A percentile compares a stretch with the other conserved stretches of the same genome.
Evolutionary conservation across 2,329 filamentous ascomycete species (phyloP).

Genomic region (Talaromyces sp.): DNA sequence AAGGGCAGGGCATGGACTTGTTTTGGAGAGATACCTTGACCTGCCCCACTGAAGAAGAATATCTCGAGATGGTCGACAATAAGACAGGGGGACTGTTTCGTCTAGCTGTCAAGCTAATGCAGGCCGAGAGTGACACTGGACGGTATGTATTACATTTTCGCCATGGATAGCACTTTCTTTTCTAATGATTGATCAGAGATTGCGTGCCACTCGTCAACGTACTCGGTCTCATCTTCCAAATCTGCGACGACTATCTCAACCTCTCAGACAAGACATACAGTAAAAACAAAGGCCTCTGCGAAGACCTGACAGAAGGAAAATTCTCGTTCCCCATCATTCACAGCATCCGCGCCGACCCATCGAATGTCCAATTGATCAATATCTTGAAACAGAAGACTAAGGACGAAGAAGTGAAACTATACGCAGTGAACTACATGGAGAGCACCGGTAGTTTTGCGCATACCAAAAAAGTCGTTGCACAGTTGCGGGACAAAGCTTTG

Average conservation of each 20-base stretch:
- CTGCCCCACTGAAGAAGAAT: conserved; percentile 45
- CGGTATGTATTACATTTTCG: conserved; percentile 18
- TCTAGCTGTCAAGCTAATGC: conserved; percentile 44
- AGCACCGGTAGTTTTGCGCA: conserved; percentile 85
- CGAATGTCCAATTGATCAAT: conserved; percentile 69
- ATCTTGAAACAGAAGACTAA: conserved; percentile 86
- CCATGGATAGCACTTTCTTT: not conserved
- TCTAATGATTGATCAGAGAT: conserved; percentile 23
- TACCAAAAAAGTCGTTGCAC: conserved; percentile 61
- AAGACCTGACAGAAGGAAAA: conserved; percentile 95
- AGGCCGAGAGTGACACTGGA: conserved; percentile 35
- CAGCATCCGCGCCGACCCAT: conserved; percentile 65
- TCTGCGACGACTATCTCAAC: conserved; percentile 77
- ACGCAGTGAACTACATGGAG: conserved; percentile 89
- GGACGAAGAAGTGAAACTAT: conserved; percentile 82
- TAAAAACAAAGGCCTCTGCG: conserved; percentile 86
- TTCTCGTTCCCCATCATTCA: conserved; percentile 96
- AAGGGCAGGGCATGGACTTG: conserved; percentile 46
- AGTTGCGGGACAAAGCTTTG: conserved; percentile 60
- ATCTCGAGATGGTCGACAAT: conserved; percentile 46
- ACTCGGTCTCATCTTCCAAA: conserved; percentile 44
- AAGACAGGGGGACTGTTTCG: conserved; percentile 48
- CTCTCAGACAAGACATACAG: conserved; percentile 68
- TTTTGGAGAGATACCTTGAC: conserved; percentile 45
- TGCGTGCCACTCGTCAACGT: conserved; percentile 62